Evolutionary conservation across 1,284 basidiomycete genomes (phyloP).

Genomic region (Fistulina hepatica): DNA sequence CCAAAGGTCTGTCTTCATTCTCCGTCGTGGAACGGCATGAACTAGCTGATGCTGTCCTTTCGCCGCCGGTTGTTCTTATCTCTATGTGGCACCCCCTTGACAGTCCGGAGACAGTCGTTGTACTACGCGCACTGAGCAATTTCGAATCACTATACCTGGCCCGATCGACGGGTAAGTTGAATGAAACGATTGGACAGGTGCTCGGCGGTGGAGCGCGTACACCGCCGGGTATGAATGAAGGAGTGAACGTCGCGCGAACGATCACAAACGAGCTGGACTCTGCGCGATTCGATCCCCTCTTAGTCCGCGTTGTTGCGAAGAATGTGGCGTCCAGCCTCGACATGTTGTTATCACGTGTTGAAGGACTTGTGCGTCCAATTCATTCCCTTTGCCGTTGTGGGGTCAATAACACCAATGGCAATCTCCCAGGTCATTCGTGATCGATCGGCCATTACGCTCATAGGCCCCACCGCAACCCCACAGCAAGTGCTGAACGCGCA

Average conservation of each 20-base stretch:
- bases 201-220: conserved; percentile 55
- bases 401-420: conserved; percentile 3
- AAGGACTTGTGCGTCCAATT: conserved; percentile 49
- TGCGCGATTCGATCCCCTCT: conserved; percentile 84
- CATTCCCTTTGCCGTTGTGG: conserved; percentile 4
- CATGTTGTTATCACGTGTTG: conserved; percentile 47
- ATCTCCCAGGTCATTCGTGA: conserved; percentile 56
- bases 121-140: conserved; percentile 70
- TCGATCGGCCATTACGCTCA: conserved; percentile 62
- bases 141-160: conserved; percentile 83
- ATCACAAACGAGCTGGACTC: conserved; percentile 88
- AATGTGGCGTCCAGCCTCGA: conserved; percentile 61
- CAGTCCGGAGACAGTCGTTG: conserved; percentile 86
- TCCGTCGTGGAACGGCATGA: too few species aligned
- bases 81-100: not conserved
- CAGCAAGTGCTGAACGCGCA: conserved; percentile 71
- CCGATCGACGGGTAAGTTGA: conserved; percentile 71
- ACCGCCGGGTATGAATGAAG: conserved; percentile 69
- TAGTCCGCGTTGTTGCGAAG: conserved; percentile 71
- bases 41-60: not conserved
- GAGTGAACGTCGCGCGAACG: conserved; percentile 61
- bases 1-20: conserved; percentile 54
- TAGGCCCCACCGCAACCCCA: conserved; percentile 68
- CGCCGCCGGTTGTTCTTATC: not conserved
- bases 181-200: conserved; percentile 66